Base-by-base conservation (phyloP, 768 basidiomycete genomes). In the Trametes cubensis region DNA sequence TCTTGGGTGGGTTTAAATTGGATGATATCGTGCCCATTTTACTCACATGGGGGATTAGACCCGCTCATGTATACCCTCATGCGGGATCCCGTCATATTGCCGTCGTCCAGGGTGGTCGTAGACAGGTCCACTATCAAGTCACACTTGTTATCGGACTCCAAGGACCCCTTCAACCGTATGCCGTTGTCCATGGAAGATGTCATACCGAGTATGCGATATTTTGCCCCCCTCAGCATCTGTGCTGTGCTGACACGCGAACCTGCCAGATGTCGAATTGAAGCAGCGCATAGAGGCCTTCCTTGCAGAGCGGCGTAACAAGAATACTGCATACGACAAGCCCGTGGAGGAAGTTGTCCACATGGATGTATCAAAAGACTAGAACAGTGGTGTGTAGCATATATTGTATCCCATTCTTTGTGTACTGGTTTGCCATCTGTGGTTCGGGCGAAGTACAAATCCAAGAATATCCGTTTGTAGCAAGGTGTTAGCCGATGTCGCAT, bases 101-200 rank as follows among this genome's bases (percentile, higher is more conserved):
- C 97, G 0, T 87, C 90, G 0, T 98, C 95, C 2, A 81, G 79
- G 55, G 78, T 84, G 0, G 81, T 91, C 38, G 73, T 99, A 45
- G 97, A 99, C 73, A 85, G 92, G 23, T 81, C 90, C 2, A 98
- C 95, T 2, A 98, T 99, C 79, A 96, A 96, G 69, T 90, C 94
- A 0, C 95, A 97, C 73, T 77, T 98, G 39, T 78, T 99, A 20
- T 96, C 94, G 0, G 95, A 97, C 69, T 76, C 87, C 18, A 92
- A 86, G 55, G 97, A 99, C 74, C 97, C 97, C 1, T 99, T 98
- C 83, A 99, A 98, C 75, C 88, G 97, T 28, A 78, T 81, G 38
- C 93, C 96, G 2, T 78, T 97, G 26, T 74, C 79, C 11, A 85
- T 95, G 64, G 90, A 89, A 57, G 90, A 95, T 13, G 88, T 95